A percentile compares a stretch with the other conserved stretches of the same genome.
phyloP scores from a whole-genome alignment of 2,329 filamentous ascomycete genomes.

The Keithomyces neogunnii region DNA sequence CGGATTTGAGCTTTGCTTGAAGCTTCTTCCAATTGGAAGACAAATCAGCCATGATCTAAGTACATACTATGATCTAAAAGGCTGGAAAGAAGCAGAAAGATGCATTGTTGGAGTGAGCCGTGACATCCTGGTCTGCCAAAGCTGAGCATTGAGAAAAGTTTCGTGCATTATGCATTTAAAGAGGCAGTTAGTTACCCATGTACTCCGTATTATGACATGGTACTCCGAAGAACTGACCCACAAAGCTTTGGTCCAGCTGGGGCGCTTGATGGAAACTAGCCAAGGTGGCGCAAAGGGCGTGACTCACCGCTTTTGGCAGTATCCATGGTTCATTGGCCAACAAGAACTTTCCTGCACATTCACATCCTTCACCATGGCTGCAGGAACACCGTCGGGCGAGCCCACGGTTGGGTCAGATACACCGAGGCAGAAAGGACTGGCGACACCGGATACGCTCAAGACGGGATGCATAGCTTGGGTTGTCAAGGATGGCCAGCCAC shows the following conservation, averaged over 20 bases:
- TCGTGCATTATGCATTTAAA: background rate
- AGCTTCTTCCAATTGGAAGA: conserved; percentile 75
- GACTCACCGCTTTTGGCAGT: too few species aligned
- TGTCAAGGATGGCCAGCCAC: conserved; percentile 67
- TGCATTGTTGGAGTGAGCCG: background rate
- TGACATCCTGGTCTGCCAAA: background rate
- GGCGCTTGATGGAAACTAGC: too few species aligned
- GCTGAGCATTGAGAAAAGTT: background rate
- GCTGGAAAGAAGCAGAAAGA: background rate
- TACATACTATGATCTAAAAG: background rate
- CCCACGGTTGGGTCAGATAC: conserved; percentile 47
- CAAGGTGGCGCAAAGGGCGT: too few species aligned
- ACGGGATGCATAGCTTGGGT: conserved; percentile 55
- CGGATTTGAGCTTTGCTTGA: conserved; percentile 51
- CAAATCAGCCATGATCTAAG: conserved; percentile 31
- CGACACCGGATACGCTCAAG: conserved; percentile 72
- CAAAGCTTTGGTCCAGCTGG: too few species aligned
- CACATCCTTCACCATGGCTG: conserved; percentile 40
- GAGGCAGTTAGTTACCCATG: background rate
- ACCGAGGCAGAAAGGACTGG: conserved; percentile 64
- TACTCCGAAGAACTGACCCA: too few species aligned
- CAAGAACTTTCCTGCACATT: background rate
- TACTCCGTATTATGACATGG: too few species aligned
- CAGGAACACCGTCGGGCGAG: conserved; percentile 40
- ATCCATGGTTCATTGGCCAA: too few species aligned